A percentile compares a stretch with the other conserved stretches of the same genome.
These are phyloP conservation scores for Mortierella sp. DNA, from an alignment of 371 early-diverging fungal genomes.

Conservation along the genomic window DNA sequence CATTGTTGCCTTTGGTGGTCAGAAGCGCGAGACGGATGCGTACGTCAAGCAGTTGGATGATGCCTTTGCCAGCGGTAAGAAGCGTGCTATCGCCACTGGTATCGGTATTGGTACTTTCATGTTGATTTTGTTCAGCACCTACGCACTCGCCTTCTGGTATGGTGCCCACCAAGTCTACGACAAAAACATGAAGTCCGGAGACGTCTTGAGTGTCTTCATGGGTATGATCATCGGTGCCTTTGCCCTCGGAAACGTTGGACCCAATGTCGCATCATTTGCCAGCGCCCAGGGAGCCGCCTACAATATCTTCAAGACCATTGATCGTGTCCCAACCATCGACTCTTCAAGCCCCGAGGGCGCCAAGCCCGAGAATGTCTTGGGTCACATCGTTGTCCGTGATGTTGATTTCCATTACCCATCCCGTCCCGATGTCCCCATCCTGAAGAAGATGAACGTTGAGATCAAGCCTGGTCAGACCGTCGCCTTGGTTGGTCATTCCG, in stretches of 20 bases:
- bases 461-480: conserved; percentile 76
- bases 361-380: conserved; percentile 57
- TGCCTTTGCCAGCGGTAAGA: conserved; percentile 62
- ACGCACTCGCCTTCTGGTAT: conserved; percentile 85
- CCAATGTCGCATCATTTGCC: conserved; percentile 69
- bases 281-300: conserved; percentile 75
- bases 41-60: conserved; percentile 66
- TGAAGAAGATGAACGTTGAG: conserved; percentile 64
- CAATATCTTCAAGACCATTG: conserved; percentile 80
- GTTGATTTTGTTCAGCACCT: conserved; percentile 75
- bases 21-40: conserved; percentile 69
- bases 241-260: conserved; percentile 61
- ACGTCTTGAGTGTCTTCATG: conserved; percentile 76
- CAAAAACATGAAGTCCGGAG: conserved; percentile 57
- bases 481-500: conserved; percentile 78
- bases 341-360: conserved; percentile 63
- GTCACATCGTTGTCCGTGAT: conserved; percentile 74
- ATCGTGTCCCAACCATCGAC: conserved; percentile 77
- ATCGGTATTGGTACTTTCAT: conserved; percentile 71
- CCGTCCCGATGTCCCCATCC: conserved; percentile 72
- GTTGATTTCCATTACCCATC: conserved; percentile 79
- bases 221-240: conserved; percentile 62
- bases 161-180: conserved; percentile 69
- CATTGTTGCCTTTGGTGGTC: conserved; percentile 84
- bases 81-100: conserved; percentile 58